Base-by-base conservation (phyloP, 306 rosid genomes). In the Prunus campanulata region DNA sequence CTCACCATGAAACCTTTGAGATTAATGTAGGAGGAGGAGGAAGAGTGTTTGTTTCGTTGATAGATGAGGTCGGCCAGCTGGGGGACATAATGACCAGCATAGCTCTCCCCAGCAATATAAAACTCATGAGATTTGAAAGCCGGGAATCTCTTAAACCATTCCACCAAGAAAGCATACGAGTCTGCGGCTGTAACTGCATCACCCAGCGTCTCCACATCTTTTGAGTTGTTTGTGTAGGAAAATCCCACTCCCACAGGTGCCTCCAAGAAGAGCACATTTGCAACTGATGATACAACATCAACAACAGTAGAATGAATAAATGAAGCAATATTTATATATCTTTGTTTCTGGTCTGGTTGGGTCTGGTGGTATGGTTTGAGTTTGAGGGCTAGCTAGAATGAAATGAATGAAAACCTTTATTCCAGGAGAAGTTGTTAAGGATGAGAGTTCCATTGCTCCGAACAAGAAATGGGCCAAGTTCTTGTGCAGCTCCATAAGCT, bases 181-280 rank as follows among this genome's bases (percentile, higher is more conserved):
- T 91, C 97, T 27, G 48, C 56, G 0, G 97, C 93, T 2, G 94
- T 66, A 6, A 85, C 73, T 60, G 57, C 3, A 81, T 91, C 97
- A 0, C 94, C 97, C 46, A 91, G 89, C 57, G 79, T 44, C 8
- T n/a, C 0, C n/a, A 88, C 70, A 71, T 87, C 97, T 2, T 74
- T 44, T 56, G 86, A 74, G 18, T 79, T 88, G 59, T 89, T 91
- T 27, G 97, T 77, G 82, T 91, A 91, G 5, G 95, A 89, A 66
- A 84, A 91, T 0, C 94, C 97, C 2, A 91, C 91, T 2, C 97
- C 94, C n/a, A 85, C 78, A 0, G 97, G 97, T 47, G 97, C 75
- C 87, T 91, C 97, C 77, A 89, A 56, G 83, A 91, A 89, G 57
- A 91, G 46, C 11, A 89, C 46, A 76, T 91, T 91, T 80, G 94